Evolutionary conservation across 2,329 filamentous ascomycete genomes (phyloP), one percentile per base, ranked within the genome.

Genomic region (Fusarium hainanense): DNA sequence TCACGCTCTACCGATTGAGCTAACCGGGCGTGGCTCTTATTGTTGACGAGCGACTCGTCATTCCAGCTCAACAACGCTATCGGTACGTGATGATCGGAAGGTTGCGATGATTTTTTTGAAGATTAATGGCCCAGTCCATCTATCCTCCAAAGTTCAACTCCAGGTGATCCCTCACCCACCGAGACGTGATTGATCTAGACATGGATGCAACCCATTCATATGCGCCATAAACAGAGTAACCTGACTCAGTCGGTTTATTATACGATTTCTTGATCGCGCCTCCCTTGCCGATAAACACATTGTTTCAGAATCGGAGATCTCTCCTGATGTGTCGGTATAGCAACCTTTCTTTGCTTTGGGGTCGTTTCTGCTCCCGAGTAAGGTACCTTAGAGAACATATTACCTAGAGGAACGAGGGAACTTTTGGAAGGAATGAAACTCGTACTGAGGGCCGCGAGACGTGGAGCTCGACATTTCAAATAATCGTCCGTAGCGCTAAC

Each of bases 1-100:
- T 88, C 84, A 89, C 87, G 87, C 87, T 90, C 88, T 90, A 89
- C 75, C 75, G 76, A 77, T 77, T 76, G 74, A 77, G 71, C 74
- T 75, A 76, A 74, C 73, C 74, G 79, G 77, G 78, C 77, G 79
- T 79, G 78, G 54, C 62, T 66, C 54, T 55, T 40, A 23, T 49
- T 59, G 2, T 25, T 65, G 1, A 13, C 18, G 18, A 37, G 18
- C 18, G 2, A 0, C 3, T 14, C 5, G 12, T 13, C 13, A 7
- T 30, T 30, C 12, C 28, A 4, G 12, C 12, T 13, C 12, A 30
- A 30, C 12, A 30, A 7, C 12, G 28, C 28, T 12, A 11, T 28
- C 11, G 11, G 27, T 28, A 12, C 11, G 11, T 28, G 27, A 28
- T 28, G 27, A 11, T 12, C 11, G 27, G 11, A 16, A 37, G 9